Base-by-base conservation (phyloP, 805 yeast genomes). In the Zygotorulaspora florentina region DNA sequence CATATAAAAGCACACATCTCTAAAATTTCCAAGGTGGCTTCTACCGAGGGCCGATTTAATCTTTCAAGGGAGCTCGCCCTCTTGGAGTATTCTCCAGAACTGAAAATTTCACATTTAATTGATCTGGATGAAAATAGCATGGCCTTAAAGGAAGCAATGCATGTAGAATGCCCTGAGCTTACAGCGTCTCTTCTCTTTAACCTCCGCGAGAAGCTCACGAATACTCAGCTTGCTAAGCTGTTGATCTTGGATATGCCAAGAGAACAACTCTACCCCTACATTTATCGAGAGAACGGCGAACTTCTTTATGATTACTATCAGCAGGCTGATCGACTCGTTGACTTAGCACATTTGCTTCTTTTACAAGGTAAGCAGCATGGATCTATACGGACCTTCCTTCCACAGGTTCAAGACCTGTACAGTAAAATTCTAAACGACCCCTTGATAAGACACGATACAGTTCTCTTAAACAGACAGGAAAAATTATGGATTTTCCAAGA, bases 61-160 rank as follows among this genome's bases (percentile, higher is more conserved):
- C 66, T 93, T 17, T 83, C 96, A 30, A 78, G 83, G 43, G 69
- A 75, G 36, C 64, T 93, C n/a, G 72, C 86, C 10, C 75, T 80
- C 40, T 65, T 80, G 47, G 98, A 93, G 58, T 83, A 55, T 1
- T 57, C 68, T 11, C 74, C 84, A 0, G 68, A 72, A 6, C 74
- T 77, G 46, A 85, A 84, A 51, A 76, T 88, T 1, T 76, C 80
- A 9, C 70, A 83, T 40, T 71, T 87, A 30, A 61, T 88, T 18
- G 80, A 77, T 17, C 81, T 87, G 73, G 88, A 85, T 37, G 89
- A 87, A 55, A 71, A 79, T 36, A 85, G 79, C 45, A 61, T 77
- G 37, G 96, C 96, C 0, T 62, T 89, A 33, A 61, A 74, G 36
- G 85, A 83, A 54, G 77, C 91, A 0, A 76, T 83, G 36, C 80